These are phyloP conservation scores for Sarcodon aspratus DNA, from an alignment of 768 basidiomycete genomes.

Conservation along the genomic window DNA sequence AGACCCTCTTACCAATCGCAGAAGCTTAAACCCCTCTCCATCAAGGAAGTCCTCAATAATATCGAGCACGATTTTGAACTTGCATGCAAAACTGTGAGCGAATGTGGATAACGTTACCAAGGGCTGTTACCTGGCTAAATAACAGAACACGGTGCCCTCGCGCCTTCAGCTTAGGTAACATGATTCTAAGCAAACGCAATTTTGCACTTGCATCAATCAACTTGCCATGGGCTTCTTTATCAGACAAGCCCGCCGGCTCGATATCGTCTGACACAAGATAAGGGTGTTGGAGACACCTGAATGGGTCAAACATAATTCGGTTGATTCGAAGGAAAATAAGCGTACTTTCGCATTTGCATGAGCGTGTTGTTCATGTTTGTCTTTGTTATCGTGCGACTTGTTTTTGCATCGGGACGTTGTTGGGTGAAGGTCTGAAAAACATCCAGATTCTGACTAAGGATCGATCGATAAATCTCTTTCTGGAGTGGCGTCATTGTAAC, in stretches of 20 bases:
- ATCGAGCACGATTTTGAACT: constrained; percentile 86
- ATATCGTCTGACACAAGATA: constrained; percentile 76
- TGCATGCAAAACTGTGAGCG: neutral
- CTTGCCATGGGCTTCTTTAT: constrained; percentile 59
- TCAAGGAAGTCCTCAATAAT: constrained; percentile 80
- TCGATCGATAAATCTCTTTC: constrained; percentile 78
- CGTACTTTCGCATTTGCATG: constrained; percentile 83
- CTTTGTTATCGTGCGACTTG: constrained; percentile 24
- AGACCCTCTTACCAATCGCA: constrained; percentile 49
- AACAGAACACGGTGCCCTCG: constrained; percentile 83
- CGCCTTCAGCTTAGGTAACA: constrained; percentile 76
- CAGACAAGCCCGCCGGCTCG: constrained; percentile 53
- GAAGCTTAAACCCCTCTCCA: constrained; percentile 71
- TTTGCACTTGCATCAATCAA: constrained; percentile 83
- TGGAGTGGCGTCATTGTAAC: constrained; percentile 82
- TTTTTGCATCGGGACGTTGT: constrained; percentile 19
- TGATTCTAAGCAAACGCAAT: constrained; percentile 58
- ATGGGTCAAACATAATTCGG: neutral
- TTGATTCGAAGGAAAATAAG: constrained; percentile 1
- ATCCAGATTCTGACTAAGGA: constrained; percentile 69
- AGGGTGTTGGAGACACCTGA: constrained; percentile 83
- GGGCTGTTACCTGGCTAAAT: constrained; percentile 73
- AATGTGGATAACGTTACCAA: neutral
- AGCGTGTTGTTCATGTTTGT: constrained; percentile 68
- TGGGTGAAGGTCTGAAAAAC: constrained; percentile 50